Conservation (phyloP, 2,329 filamentous ascomycete species). For the Rosellinia necatrix region DNA sequence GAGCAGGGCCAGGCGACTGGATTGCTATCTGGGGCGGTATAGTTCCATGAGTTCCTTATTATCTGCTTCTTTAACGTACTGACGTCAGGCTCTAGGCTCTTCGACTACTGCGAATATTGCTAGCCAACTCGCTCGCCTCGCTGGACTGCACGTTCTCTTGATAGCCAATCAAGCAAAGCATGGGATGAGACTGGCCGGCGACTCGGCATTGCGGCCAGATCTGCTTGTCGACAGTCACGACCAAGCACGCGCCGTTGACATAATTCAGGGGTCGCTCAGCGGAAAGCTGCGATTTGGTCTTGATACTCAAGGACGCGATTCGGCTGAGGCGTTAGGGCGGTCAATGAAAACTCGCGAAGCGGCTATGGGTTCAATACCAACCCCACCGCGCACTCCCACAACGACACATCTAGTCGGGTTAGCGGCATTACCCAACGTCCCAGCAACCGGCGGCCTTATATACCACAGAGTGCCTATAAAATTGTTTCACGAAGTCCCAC, state of each 20-base stretch:
- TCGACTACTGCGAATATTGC: slow-evolving; percentile 71
- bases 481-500: slow-evolving; percentile 70
- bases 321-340: slow-evolving; percentile 61
- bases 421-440: slow-evolving; percentile 67
- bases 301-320: slow-evolving; percentile 70
- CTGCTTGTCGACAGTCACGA: slow-evolving; percentile 72
- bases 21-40: slow-evolving; percentile 72
- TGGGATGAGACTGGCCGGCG: slow-evolving; percentile 59
- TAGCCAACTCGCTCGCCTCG: slow-evolving; percentile 70
- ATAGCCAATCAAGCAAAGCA: slow-evolving; percentile 71
- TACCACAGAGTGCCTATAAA: slow-evolving; percentile 76
- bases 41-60: slow-evolving; percentile 2
- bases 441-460: slow-evolving; percentile 48
- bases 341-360: slow-evolving; percentile 47
- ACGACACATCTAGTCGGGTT: slow-evolving; percentile 67
- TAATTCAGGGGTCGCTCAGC: slow-evolving; percentile 63
- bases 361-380: slow-evolving; percentile 36
- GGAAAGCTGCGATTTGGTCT: slow-evolving; percentile 67
- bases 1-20: slow-evolving; percentile 67
- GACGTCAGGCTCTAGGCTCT: slow-evolving; percentile 44
- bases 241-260: slow-evolving; percentile 65
- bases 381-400: slow-evolving; percentile 47
- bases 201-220: slow-evolving; percentile 55
- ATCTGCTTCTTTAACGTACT: slow-evolving; percentile 5
- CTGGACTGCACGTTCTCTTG: slow-evolving; percentile 66